Conservation (phyloP, 495 filamentous ascomycete species). For the Beverwykella pulmonaria region DNA sequence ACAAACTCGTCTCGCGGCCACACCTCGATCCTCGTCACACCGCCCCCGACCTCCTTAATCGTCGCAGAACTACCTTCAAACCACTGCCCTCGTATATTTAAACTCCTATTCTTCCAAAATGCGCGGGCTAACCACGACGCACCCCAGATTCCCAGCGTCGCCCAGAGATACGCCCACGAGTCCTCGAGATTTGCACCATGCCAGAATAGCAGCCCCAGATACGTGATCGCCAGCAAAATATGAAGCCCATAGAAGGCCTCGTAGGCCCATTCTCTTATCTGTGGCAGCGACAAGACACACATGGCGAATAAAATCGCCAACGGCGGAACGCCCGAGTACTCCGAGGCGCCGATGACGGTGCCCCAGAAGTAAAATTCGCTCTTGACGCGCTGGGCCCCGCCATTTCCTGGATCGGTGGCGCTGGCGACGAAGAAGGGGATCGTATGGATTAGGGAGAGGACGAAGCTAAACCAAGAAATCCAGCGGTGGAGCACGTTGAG, state of each 20-base stretch:
- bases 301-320: constrained; percentile 45
- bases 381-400: constrained; percentile 23
- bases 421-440: constrained; percentile 56
- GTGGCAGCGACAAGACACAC: constrained; percentile 43
- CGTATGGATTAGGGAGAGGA: constrained; percentile 58
- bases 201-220: constrained; percentile 41
- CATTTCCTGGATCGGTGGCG: constrained; percentile 36
- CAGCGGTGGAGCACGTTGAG: constrained; percentile 60
- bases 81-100: constrained; percentile 25
- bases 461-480: constrained; percentile 58
- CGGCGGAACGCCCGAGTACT: constrained; percentile 42
- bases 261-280: constrained; percentile 41
- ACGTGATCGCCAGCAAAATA: constrained; percentile 30
- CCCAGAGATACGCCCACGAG: constrained; percentile 43
- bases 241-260: constrained; percentile 36
- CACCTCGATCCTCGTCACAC: constrained; percentile 33
- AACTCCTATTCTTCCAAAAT: constrained; percentile 23
- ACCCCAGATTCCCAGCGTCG: constrained; percentile 38
- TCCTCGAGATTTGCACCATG: constrained; percentile 33
- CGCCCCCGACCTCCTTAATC: constrained; percentile 2
- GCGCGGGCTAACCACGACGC: constrained; percentile 23
- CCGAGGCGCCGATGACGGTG: not conserved
- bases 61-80: constrained; percentile 12
- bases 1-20: constrained; percentile 9
- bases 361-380: constrained; percentile 45